Evolutionary conservation across 352 stramenopile genomes (phyloP).

Genomic region (Phytopythium litorale): DNA sequence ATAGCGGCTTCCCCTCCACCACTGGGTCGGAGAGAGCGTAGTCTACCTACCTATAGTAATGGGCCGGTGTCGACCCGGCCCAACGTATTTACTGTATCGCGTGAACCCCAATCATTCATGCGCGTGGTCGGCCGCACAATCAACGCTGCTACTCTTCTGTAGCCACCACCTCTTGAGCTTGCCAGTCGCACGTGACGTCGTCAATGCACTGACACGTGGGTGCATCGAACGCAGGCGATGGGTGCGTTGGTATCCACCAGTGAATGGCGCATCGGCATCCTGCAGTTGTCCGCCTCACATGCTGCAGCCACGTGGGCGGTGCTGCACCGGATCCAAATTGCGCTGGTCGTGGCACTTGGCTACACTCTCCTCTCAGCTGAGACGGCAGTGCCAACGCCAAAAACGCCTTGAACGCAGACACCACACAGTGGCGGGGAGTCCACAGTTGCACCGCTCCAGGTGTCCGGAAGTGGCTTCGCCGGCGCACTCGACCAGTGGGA

Average conservation of each 20-base stretch:
- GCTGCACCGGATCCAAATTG: not conserved
- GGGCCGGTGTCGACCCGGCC: not conserved
- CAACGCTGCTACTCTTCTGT: too few relatives aligned
- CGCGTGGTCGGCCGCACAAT: not conserved
- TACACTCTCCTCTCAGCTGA: not conserved
- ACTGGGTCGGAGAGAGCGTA: not conserved
- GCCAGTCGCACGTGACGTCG: too few relatives aligned
- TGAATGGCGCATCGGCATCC: too few relatives aligned
- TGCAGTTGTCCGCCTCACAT: too few relatives aligned
- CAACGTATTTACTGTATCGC: constrained; percentile 1
- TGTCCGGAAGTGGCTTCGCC: not conserved
- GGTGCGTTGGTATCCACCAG: too few relatives aligned
- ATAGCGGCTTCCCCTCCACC: not conserved
- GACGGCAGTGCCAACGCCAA: too few relatives aligned
- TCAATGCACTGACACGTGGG: too few relatives aligned
- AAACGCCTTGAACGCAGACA: too few relatives aligned
- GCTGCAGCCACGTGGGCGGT: not conserved
- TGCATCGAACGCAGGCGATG: too few relatives aligned
- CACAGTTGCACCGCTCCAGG: not conserved
- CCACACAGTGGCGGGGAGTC: too few relatives aligned
- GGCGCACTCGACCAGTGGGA: not conserved
- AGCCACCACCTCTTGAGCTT: too few relatives aligned
- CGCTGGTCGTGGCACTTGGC: not conserved
- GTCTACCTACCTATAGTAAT: not conserved
- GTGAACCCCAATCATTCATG: not conserved